Conservation (phyloP, 2,329 filamentous ascomycete species). For the Colletotrichum melonis region DNA sequence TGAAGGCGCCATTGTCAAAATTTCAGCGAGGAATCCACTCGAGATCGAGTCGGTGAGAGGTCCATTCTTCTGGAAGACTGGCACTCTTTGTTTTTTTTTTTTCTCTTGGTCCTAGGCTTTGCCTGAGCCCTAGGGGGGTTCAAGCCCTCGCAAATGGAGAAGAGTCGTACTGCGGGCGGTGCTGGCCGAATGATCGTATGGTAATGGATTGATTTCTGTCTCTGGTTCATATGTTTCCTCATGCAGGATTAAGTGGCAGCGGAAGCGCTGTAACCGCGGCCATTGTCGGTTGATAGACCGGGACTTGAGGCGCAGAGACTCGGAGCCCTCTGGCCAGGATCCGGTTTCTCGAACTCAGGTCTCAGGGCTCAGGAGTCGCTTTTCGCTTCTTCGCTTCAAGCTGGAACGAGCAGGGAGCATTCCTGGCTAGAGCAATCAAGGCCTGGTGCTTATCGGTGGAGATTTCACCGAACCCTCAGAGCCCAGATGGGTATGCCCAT, state of each 20-base stretch:
- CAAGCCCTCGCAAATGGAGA: conserved; percentile 17
- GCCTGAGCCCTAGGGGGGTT: not conserved
- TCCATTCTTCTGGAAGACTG: not conserved
- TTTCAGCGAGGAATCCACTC: conserved; percentile 28
- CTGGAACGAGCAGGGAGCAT: conserved; percentile 18
- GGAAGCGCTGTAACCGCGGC: conserved; percentile 21
- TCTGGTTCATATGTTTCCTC: conserved; percentile 3
- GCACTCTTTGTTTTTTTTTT: not conserved
- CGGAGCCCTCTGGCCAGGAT: not conserved
- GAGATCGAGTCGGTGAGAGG: conserved; percentile 24
- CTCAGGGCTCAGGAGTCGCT: not conserved
- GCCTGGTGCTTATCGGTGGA: conserved; percentile 26
- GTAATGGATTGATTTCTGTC: conserved; percentile 23
- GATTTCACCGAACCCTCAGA: conserved; percentile 14
- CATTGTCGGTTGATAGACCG: conserved; percentile 11
- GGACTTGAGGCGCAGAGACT: conserved; percentile 12
- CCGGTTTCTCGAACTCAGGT: not conserved
- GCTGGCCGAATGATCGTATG: conserved; percentile 23
- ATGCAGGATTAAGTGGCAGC: conserved; percentile 7
- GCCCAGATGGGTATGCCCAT: conserved; percentile 1
- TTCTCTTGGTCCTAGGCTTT: not conserved
- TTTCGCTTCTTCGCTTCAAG: conserved; percentile 18
- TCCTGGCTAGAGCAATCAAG: not conserved
- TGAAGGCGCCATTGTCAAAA: conserved; percentile 31
- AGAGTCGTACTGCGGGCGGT: conserved; percentile 8